Evolutionary conservation across 1,284 basidiomycete species (phyloP), one percentile per base, ranked within the genome.

Genomic region (Butyriboletus appendiculatus): DNA sequence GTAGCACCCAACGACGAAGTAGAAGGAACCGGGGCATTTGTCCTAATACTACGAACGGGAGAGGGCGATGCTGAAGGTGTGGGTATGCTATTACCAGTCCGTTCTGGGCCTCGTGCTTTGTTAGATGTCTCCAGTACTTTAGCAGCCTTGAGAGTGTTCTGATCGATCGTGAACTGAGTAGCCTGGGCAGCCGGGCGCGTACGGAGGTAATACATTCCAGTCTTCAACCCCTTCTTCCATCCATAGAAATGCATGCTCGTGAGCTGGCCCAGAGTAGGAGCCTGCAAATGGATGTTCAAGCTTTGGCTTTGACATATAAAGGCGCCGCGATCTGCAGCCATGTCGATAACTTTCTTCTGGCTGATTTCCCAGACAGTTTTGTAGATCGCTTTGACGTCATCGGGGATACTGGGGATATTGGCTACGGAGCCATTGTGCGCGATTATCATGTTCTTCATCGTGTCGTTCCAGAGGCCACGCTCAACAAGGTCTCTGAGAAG

Each of bases 221-320:
- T 99, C 86, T 99, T 99, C 69, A 99, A 78, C 28, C 97, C 97
- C 76, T 94, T 94, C 85, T 97, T 97, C 97, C 96, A 99, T 24
- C 96, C 97, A 73, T 99, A 98, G 77, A 99, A 99, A 79, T 99
- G 97, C 96, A 98, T 99, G 63, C 92, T 94, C 45, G 95, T 97
- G 59, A 99, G 80, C 74, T 99, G 97, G 18, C 93, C 94, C 62
- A 91, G 83, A 11, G 94, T 96, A 45, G 97, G 97, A 50, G 92
- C 82, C 67, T 93, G 86, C 43, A 99, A 76, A 73, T 99, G 96
- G 55, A 99, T 86, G 75, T 99, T 99, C 70, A 99, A 72, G 59
- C 83, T 86, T 73, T 92, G 89, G 63, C 85, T 89, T 76, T 99
- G 97, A 78, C 96, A 97, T 74, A 99, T 98, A 79, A 92, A 99